phyloP scores from a whole-genome alignment of 208 protist genomes.

The Leishmania amazonensis region DNA sequence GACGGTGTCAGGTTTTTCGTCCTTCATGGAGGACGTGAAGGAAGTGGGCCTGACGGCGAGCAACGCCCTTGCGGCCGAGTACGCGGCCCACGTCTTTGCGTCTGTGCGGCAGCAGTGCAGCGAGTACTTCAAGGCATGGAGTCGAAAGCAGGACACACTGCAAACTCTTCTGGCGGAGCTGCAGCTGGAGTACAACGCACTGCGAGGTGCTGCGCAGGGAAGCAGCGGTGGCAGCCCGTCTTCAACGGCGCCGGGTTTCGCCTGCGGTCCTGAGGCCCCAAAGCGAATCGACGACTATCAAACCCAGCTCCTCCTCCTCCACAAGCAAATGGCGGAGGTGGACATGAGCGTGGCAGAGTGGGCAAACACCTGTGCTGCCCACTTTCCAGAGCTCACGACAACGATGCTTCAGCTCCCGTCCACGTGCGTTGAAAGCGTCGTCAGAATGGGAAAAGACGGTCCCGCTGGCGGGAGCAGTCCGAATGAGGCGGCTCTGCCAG shows the following conservation, averaged over 20 bases:
- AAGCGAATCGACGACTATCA: constrained; percentile 33
- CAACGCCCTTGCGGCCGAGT: constrained; percentile 62
- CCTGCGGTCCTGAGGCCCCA: constrained; percentile 13
- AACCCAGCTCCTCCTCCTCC: constrained; percentile 28
- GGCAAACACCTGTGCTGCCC: constrained; percentile 45
- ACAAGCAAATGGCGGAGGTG: constrained; percentile 49
- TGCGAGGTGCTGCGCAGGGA: not conserved
- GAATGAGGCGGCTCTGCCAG: not conserved
- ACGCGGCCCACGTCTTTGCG: constrained; percentile 38
- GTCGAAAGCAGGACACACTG: constrained; percentile 49
- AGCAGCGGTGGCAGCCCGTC: not conserved
- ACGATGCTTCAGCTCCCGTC: constrained; percentile 50
- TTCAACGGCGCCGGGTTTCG: not conserved
- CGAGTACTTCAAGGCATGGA: constrained; percentile 52
- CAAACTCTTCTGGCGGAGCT: constrained; percentile 44
- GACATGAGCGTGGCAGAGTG: constrained; percentile 52
- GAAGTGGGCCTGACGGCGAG: constrained; percentile 64
- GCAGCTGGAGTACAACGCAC: constrained; percentile 23
- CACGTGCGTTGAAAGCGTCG: constrained; percentile 34
- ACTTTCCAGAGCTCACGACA: constrained; percentile 55
- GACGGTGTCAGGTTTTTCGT: constrained; percentile 23
- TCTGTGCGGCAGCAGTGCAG: constrained; percentile 47
- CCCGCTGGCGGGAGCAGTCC: constrained; percentile 3
- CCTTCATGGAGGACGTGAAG: constrained; percentile 53
- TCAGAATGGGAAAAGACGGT: not conserved